phyloP scores from a whole-genome alignment of 371 early-diverging fungal genomes.

The Blastocladiella emersonii region DNA sequence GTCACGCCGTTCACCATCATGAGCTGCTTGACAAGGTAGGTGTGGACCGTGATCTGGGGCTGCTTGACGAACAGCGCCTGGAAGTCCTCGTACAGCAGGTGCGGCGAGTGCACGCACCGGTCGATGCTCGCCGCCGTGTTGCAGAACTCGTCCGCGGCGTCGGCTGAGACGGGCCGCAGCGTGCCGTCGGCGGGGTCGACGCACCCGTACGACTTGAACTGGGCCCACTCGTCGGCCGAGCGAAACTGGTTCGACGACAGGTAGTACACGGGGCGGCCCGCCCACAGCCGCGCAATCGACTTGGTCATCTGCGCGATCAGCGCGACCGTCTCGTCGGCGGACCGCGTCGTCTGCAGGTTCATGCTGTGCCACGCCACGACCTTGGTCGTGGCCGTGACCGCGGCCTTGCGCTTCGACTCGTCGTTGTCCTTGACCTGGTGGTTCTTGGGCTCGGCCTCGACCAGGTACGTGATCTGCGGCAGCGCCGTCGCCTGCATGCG shows the following conservation, averaged over 20 bases:
- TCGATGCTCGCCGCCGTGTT: not conserved
- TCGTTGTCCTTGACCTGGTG: slow-evolving; percentile 29
- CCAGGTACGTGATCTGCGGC: slow-evolving; percentile 58
- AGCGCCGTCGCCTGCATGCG: slow-evolving; percentile 25
- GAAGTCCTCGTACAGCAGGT: slow-evolving; percentile 45
- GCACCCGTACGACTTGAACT: not conserved
- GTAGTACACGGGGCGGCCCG: not conserved
- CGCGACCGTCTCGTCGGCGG: slow-evolving; percentile 58
- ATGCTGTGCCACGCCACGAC: slow-evolving; percentile 54
- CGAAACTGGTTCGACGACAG: not conserved
- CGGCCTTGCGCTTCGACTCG: slow-evolving; percentile 17
- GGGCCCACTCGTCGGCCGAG: not conserved
- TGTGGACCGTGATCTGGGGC: slow-evolving; percentile 42
- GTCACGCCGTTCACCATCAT: slow-evolving; percentile 67
- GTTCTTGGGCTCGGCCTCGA: slow-evolving; percentile 57
- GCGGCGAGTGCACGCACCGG: slow-evolving; percentile 12
- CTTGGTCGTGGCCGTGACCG: slow-evolving; percentile 51
- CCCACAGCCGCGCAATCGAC: slow-evolving; percentile 27
- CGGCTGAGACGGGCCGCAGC: not conserved
- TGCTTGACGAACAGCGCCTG: slow-evolving; percentile 51
- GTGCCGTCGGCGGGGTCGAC: not conserved
- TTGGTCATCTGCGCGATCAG: slow-evolving; percentile 50
- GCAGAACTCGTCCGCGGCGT: too few species aligned
- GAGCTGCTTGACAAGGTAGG: slow-evolving; percentile 63
- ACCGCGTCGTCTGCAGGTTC: slow-evolving; percentile 53